phyloP scores from a whole-genome alignment of 2,329 filamentous ascomycete species.

The Moelleriella libera region DNA sequence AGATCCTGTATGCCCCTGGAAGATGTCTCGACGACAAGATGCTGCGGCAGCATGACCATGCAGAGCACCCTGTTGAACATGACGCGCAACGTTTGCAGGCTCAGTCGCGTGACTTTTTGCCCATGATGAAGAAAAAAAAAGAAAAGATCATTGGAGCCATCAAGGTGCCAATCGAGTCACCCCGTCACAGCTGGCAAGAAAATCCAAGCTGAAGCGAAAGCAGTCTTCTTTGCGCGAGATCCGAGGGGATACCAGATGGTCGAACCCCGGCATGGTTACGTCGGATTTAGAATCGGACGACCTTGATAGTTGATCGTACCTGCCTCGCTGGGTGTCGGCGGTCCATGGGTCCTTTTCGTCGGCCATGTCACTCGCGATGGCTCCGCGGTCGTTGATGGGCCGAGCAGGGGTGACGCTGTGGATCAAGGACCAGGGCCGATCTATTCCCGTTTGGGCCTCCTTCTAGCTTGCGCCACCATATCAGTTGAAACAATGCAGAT shows the following conservation, averaged over 20 bases:
- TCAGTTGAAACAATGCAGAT: neutral
- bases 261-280: too few species aligned
- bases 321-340: too few species aligned
- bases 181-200: neutral
- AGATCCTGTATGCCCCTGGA: neutral
- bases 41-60: neutral
- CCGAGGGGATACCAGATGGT: too few species aligned
- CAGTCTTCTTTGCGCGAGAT: too few species aligned
- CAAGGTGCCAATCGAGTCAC: neutral
- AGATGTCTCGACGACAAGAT: too few species aligned
- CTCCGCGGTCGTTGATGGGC: neutral
- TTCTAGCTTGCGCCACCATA: neutral
- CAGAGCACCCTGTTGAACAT: neutral
- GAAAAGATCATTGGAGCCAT: neutral
- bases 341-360: too few species aligned
- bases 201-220: too few species aligned
- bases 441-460: neutral
- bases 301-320: too few species aligned
- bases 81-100: neutral
- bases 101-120: neutral
- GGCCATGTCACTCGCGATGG: too few species aligned
- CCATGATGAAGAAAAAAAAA: neutral
- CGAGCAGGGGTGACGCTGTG: neutral
- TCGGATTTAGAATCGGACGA: too few species aligned
- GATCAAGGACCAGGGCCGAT: neutral